phyloP scores from a whole-genome alignment of 306 rosid genomes.

The Quercus gilva region DNA sequence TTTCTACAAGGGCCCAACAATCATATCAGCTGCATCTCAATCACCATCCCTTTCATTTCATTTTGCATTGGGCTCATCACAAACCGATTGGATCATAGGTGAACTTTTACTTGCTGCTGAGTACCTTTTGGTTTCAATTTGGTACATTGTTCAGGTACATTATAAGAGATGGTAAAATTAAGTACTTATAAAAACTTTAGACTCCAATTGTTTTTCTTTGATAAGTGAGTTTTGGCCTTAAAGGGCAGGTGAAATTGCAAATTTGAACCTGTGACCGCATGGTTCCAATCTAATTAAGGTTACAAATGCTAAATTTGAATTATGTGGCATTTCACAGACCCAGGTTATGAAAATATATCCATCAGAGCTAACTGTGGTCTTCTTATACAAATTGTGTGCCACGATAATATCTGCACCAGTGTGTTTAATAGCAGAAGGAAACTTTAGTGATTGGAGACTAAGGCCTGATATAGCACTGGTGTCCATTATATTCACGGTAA shows the following conservation, averaged over 20 bases:
- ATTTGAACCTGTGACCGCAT: too few species aligned
- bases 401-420: conserved; percentile 39
- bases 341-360: conserved; percentile 38
- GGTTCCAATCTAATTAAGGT: too few species aligned
- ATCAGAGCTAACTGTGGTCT: conserved; percentile 42
- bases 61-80: conserved; percentile 22
- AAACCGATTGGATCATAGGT: conserved; percentile 47
- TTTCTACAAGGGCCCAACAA: conserved; percentile 45
- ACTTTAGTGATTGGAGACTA: conserved; percentile 43
- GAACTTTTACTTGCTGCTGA: conserved; percentile 34
- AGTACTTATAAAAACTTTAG: too few species aligned
- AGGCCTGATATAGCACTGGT: conserved; percentile 37
- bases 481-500: conserved; percentile 43
- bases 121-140: conserved; percentile 31
- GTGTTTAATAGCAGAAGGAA: conserved; percentile 42
- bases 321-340: conserved; percentile 25
- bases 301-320: neutral
- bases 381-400: conserved; percentile 43
- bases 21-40: conserved; percentile 23
- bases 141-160: conserved; percentile 51
- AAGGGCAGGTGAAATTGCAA: too few species aligned
- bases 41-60: neutral
- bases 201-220: too few species aligned
- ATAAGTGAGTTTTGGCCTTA: too few species aligned
- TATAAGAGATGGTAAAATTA: too few species aligned